These are phyloP conservation scores for Fragaria iinumae DNA, from an alignment of 306 rosid genomes.

Conservation along the genomic window DNA sequence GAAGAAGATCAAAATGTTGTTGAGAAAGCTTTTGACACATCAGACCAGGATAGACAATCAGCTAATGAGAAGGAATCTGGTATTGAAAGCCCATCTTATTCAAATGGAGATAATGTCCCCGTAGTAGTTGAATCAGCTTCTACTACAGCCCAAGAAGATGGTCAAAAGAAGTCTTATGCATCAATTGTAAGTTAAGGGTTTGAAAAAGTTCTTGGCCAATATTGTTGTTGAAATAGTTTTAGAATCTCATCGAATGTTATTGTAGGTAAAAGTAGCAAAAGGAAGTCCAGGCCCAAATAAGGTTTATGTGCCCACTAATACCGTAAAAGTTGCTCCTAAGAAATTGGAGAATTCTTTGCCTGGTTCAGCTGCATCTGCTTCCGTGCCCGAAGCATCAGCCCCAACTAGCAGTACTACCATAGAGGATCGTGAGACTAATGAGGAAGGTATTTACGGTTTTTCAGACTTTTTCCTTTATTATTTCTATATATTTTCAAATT, in stretches of 20 bases:
- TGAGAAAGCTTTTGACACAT: constrained; percentile 42
- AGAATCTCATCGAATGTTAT: constrained; percentile 26
- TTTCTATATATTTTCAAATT: background rate
- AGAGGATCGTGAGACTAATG: constrained; percentile 43
- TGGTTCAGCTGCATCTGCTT: constrained; percentile 35
- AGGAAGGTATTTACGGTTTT: constrained; percentile 47
- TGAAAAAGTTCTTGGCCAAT: constrained; percentile 21
- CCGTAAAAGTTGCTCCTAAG: constrained; percentile 35
- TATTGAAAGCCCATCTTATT: constrained; percentile 37
- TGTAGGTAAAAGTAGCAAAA: constrained; percentile 66
- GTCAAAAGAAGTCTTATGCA: constrained; percentile 74
- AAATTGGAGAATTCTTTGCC: constrained; percentile 35
- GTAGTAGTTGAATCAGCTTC: constrained; percentile 39
- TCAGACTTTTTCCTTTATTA: background rate
- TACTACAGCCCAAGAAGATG: constrained; percentile 42
- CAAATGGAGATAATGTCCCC: constrained; percentile 49
- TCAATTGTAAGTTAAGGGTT: constrained; percentile 54
- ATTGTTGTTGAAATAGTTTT: constrained; percentile 20
- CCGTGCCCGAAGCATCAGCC: constrained; percentile 45
- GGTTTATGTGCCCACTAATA: constrained; percentile 60
- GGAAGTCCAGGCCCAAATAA: constrained; percentile 44
- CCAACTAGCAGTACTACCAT: constrained; percentile 32
- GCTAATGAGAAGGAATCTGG: constrained; percentile 36
- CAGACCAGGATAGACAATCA: constrained; percentile 40
- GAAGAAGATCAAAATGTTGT: constrained; percentile 32